Evolutionary conservation across 441 rosid genomes (phyloP), one percentile per base, ranked within the genome.

Genomic region (Corymbia citriodora): DNA sequence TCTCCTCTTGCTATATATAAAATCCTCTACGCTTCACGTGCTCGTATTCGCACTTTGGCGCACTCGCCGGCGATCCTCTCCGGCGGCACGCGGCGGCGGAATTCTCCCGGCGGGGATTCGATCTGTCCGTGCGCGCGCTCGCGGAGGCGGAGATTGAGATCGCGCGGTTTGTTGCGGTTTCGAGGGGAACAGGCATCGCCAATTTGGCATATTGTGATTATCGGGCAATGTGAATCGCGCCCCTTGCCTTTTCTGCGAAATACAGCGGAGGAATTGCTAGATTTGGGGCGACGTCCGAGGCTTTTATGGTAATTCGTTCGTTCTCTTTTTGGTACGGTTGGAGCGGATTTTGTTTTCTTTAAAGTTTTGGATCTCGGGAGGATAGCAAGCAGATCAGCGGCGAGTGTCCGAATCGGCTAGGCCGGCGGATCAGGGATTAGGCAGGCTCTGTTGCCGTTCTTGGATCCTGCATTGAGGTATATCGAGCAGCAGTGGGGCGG

Each of bases 401-500:
- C 87, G 21, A 68, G 57, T 12, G 9, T 57, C 21, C 49, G 2
- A 36, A 89, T 50, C 87, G 85, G 82, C 74, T 6, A 81, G 89
- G 92, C 88, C 48, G 33, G 74, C 61, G 91, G 83, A 81, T 83
- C 89, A 87, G 52, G 48, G 68, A 33, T 48, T 68, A 23, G 45
- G 54, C 10, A 25, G 87, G 87, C 49, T 53, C 63, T 83, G 50
- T 49, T 65, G 29, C 33, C 48, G n/a, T 70, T 72, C 49, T 53
- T 17, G 31, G 91, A 49, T 92, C 94, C 93, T 92, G 31, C 96
- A 94, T 95, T 95, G 94, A 89, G 49, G 33, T 57, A 88, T 52
- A 49, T 63, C 18, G 33, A 49, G 83, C 72, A 33, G 65, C 79
- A 65, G 33, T 45, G 54, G 27, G 18, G 57, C 54, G 82, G 21